phyloP scores from a whole-genome alignment of 805 yeast genomes.

The Scheffersomyces lignosus region DNA sequence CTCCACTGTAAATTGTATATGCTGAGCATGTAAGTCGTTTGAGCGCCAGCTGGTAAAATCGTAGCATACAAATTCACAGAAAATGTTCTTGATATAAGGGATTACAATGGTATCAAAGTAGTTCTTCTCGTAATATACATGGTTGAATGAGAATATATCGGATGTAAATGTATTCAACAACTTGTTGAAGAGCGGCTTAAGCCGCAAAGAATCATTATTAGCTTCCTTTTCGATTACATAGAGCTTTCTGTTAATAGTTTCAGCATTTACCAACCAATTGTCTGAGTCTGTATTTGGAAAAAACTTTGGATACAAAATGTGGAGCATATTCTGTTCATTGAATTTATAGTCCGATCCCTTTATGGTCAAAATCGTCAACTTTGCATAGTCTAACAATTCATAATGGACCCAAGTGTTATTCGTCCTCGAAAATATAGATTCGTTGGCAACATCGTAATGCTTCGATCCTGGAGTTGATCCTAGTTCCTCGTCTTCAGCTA shows the following conservation, averaged over 20 bases:
- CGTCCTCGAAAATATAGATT: slow-evolving; percentile 22
- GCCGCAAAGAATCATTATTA: slow-evolving; percentile 8
- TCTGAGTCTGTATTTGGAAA: slow-evolving; percentile 43
- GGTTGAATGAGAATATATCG: slow-evolving; percentile 24
- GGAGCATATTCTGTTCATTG: slow-evolving; percentile 43
- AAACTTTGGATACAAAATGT: slow-evolving; percentile 44
- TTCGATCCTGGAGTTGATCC: slow-evolving; percentile 1
- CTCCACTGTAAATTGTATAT: slow-evolving; percentile 5
- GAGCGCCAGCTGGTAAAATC: slow-evolving; percentile 13
- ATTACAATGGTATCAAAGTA: slow-evolving; percentile 30
- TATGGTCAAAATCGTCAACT: slow-evolving; percentile 41
- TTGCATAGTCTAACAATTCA: slow-evolving; percentile 35
- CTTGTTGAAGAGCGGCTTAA: slow-evolving; percentile 20
- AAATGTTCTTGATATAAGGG: slow-evolving; percentile 28
- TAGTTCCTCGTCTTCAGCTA: background rate
- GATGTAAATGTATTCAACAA: slow-evolving; percentile 19
- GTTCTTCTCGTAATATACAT: slow-evolving; percentile 20
- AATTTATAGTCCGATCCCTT: slow-evolving; percentile 38
- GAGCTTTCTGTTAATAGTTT: slow-evolving; percentile 15
- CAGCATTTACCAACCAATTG: slow-evolving; percentile 33
- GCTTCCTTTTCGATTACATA: slow-evolving; percentile 9
- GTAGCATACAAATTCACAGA: slow-evolving; percentile 30
- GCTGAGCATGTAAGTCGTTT: slow-evolving; percentile 1
- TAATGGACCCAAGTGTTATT: slow-evolving; percentile 36
- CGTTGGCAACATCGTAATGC: background rate